Conservation (phyloP, 2,329 filamentous ascomycete species). For the Alternaria solani region DNA sequence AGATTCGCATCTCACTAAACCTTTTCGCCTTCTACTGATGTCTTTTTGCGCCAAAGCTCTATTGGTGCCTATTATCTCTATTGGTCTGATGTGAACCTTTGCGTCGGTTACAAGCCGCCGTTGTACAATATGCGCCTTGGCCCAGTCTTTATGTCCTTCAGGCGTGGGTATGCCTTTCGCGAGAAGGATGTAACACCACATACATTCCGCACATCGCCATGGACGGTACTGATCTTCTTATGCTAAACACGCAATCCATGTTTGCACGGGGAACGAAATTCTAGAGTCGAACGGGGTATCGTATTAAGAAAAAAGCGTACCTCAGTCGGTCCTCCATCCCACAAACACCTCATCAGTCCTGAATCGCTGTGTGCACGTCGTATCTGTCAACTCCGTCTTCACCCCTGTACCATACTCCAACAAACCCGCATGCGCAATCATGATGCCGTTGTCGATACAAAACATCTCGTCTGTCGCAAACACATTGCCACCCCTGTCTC, state of each 20-base stretch:
- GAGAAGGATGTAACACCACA: background rate
- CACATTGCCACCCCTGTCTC: constrained; percentile 85
- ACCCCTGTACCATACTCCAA: constrained; percentile 85
- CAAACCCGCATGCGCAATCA: constrained; percentile 97
- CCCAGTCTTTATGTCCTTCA: too few relatives aligned
- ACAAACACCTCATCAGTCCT: constrained; percentile 61
- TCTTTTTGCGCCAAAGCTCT: too few relatives aligned
- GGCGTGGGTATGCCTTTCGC: background rate
- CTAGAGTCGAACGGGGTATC: constrained; percentile 15
- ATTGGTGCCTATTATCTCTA: too few relatives aligned
- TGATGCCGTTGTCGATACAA: constrained; percentile 99
- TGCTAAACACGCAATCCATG: background rate
- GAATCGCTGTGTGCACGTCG: constrained; percentile 69
- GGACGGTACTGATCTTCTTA: background rate
- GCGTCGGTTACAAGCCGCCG: too few relatives aligned
- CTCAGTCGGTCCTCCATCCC: constrained; percentile 56
- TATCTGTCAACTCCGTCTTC: constrained; percentile 77
- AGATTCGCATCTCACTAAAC: too few relatives aligned
- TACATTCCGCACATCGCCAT: background rate
- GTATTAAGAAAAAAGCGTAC: constrained; percentile 7
- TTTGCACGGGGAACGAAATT: background rate
- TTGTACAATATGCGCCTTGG: too few relatives aligned
- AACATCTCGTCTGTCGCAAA: constrained; percentile 97
- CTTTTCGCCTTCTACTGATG: too few relatives aligned
- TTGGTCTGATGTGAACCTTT: too few relatives aligned